Evolutionary conservation across 768 basidiomycete species (phyloP).

Genomic region (Gymnopilus dilepis): DNA sequence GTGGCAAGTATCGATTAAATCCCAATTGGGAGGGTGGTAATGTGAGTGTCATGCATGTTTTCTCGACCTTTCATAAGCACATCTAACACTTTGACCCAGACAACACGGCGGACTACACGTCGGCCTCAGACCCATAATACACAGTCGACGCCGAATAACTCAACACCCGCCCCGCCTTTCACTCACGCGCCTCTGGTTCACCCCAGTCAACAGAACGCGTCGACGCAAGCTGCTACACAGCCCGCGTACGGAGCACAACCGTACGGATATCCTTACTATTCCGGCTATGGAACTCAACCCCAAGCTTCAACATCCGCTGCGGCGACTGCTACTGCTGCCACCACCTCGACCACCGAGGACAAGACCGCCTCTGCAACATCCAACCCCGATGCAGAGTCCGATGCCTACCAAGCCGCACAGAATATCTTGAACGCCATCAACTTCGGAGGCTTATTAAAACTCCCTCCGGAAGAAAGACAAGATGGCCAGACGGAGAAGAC

Average conservation of each 20-base stretch:
- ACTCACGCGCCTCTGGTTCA: constrained; percentile 58
- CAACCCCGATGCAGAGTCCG: constrained; percentile 47
- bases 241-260: constrained; percentile 43
- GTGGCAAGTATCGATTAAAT: constrained; percentile 78
- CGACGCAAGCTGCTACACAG: constrained; percentile 26
- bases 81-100: constrained; percentile 44
- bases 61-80: neutral
- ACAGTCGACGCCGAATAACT: constrained; percentile 32
- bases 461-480: constrained; percentile 40
- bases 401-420: constrained; percentile 80
- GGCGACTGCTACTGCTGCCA: constrained; percentile 21
- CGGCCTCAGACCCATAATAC: constrained; percentile 68
- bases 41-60: constrained; percentile 48
- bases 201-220: constrained; percentile 30
- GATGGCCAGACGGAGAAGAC: constrained; percentile 15
- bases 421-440: constrained; percentile 80
- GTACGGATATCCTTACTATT: constrained; percentile 40
- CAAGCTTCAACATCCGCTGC: constrained; percentile 26
- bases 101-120: constrained; percentile 77
- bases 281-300: constrained; percentile 31
- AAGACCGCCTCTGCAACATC: constrained; percentile 21
- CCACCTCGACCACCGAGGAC: constrained; percentile 15
- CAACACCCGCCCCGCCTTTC: constrained; percentile 55
- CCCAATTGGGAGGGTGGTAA: constrained; percentile 81
- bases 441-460: constrained; percentile 58